Base-by-base conservation (phyloP, 2,329 filamentous ascomycete species). In the Gliomastix tumulicola region DNA sequence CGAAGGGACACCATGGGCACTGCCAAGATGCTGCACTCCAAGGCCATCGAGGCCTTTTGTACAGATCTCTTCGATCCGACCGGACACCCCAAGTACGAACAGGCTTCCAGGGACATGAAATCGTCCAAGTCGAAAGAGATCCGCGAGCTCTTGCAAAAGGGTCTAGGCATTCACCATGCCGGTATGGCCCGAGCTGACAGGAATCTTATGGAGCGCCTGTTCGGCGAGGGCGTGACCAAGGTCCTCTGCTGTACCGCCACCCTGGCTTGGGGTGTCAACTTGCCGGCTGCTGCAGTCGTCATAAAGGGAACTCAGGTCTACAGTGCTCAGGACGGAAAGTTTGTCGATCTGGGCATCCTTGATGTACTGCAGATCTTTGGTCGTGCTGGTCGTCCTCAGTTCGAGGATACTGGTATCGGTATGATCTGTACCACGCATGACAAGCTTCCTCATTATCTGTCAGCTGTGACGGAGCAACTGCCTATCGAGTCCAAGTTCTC, bases 281-380 rank as follows among this genome's bases (percentile, higher is more conserved):
- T 98, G 60, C 92, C 92, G 1, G 92, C 92, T 22, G 92, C 92
- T 1, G 94, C 92, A 0, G 92, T 98, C 35, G 76, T 98, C 36
- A 98, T 98, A 71, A 98, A 98, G 58, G 92, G 92, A 13, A 98
- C 92, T 1, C 90, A 97, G 54, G 77, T 98, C 0, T 98, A 98
- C 63, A 97, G 89, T 56, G 83, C 92, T 0, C 87, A 96, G 56
- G 90, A 94, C 36, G 92, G 92, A 60, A 95, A 94, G 60, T 97
- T 96, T 49, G 84, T 96, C 16, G 92, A 98, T 53, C 72, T 98
- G 6, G 90, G 92, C 4, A 98, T 98, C 46, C 73, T 98, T 3
- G 92, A 98, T 56, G 92, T 98, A 13, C 69, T 98, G 38, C 92
- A 98, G 56, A 98, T 98, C 41, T 98, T 98, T 54, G 92, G 92